These are phyloP conservation scores for Hemisphaericaspora xylanilytica DNA, from an alignment of 1,139 yeast genomes.

Conservation along the genomic window DNA sequence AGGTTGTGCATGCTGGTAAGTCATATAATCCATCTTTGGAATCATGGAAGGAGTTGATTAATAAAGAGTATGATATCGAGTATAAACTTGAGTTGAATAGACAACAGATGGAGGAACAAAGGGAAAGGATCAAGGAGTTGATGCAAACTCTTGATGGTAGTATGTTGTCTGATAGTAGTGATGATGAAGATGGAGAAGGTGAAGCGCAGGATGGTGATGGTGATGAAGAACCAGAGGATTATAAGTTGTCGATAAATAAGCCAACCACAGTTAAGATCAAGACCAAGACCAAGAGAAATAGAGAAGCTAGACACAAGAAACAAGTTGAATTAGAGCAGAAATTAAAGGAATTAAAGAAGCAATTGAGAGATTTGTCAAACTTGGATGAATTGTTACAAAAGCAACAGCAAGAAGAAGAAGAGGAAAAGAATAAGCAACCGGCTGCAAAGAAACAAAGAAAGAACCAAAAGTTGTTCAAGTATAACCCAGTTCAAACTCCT, in stretches of 20 bases:
- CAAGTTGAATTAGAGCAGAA: constrained; percentile 53
- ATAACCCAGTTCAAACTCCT: constrained; percentile 58
- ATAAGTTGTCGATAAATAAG: constrained; percentile 63
- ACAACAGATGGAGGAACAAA: constrained; percentile 57
- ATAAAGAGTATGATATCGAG: constrained; percentile 65
- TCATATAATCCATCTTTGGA: constrained; percentile 90
- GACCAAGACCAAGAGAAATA: constrained; percentile 75
- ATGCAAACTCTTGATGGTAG: constrained; percentile 29
- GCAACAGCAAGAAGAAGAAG: constrained; percentile 26
- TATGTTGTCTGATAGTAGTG: constrained; percentile 22
- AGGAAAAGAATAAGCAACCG: constrained; percentile 14
- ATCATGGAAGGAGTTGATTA: constrained; percentile 75
- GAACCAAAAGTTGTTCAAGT: constrained; percentile 47
- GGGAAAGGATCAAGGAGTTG: constrained; percentile 58
- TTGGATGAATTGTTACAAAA: constrained; percentile 50
- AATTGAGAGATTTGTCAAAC: constrained; percentile 56
- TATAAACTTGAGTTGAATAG: constrained; percentile 65
- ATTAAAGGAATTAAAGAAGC: constrained; percentile 55
- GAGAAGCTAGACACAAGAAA: constrained; percentile 63
- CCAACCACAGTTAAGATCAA: constrained; percentile 71
- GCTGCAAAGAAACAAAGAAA: constrained; percentile 24
- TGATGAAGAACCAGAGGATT: constrained; percentile 25
- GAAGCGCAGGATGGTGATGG: constrained; percentile 36
- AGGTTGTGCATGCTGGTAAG: constrained; percentile 68
- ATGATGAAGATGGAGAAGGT: constrained; percentile 54